These are phyloP conservation scores for Fusarium sp. DNA, from an alignment of 2,329 filamentous ascomycete species.

Conservation along the genomic window DNA sequence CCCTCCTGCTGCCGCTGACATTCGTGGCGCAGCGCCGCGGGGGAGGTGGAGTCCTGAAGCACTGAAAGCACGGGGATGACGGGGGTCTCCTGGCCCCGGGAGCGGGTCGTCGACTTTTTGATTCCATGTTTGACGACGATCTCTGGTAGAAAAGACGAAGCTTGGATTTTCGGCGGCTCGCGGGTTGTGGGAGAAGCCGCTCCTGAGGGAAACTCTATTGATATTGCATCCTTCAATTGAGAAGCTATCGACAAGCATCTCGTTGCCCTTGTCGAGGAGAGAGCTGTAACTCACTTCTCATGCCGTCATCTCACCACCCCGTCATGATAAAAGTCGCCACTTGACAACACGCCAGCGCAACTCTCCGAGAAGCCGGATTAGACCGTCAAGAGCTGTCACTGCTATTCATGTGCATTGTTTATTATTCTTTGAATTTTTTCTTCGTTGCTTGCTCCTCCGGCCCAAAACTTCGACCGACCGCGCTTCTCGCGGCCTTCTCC, in stretches of 20 bases:
- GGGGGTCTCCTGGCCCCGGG: conserved; percentile 8
- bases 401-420: neutral
- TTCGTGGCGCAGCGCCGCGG: conserved; percentile 39
- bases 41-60: conserved; percentile 29
- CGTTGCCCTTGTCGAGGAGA: neutral
- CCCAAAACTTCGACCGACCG: conserved; percentile 14
- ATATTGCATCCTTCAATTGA: neutral
- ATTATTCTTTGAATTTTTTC: conserved; percentile 5
- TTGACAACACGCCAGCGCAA: conserved; percentile 6
- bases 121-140: conserved; percentile 16
- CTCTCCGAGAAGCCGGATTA: conserved; percentile 4
- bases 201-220: neutral
- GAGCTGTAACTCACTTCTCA: neutral
- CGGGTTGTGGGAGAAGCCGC: neutral
- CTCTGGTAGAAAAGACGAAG: conserved; percentile 9
- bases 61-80: conserved; percentile 16
- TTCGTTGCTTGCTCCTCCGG: conserved; percentile 1
- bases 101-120: neutral
- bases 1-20: conserved; percentile 24
- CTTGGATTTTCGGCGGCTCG: neutral
- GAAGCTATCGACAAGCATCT: neutral
- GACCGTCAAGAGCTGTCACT: neutral
- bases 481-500: conserved; percentile 26
- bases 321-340: conserved; percentile 4
- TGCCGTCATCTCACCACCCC: conserved; percentile 1